phyloP scores from a whole-genome alignment of 2,329 filamentous ascomycete genomes.

The Fusarium camptoceras region DNA sequence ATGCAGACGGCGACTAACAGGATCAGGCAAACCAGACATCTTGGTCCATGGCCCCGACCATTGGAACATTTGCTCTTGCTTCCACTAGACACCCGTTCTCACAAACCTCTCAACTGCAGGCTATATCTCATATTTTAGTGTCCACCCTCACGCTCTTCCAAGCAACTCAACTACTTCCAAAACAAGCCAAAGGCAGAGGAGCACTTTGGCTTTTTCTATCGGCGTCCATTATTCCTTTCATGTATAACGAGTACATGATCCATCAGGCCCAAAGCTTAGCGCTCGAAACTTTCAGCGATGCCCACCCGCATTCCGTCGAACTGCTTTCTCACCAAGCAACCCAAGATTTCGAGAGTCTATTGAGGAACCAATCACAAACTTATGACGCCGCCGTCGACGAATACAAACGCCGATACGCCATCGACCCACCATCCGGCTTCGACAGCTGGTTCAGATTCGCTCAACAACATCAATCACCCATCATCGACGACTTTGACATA shows the following conservation, averaged over 20 bases:
- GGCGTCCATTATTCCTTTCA: constrained; percentile 48
- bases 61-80: constrained; percentile 51
- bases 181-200: constrained; percentile 41
- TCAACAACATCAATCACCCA: constrained; percentile 51
- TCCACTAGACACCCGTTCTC: constrained; percentile 46
- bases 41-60: constrained; percentile 47
- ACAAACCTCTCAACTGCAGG: constrained; percentile 45
- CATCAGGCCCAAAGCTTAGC: constrained; percentile 18
- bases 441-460: constrained; percentile 60
- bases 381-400: constrained; percentile 53
- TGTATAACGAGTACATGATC: constrained; percentile 47
- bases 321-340: constrained; percentile 47
- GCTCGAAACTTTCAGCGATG: not conserved
- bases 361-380: constrained; percentile 54
- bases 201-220: constrained; percentile 50
- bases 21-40: constrained; percentile 48
- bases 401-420: constrained; percentile 58
- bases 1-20: not conserved
- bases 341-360: constrained; percentile 46
- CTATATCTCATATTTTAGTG: constrained; percentile 43
- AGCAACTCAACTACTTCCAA: constrained; percentile 48
- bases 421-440: constrained; percentile 61
- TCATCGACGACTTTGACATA: constrained; percentile 64
- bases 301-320: constrained; percentile 52
- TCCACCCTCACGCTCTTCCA: constrained; percentile 52